Evolutionary conservation across 2,329 filamentous ascomycete species (phyloP).

Genomic region (Diaporthe citri): DNA sequence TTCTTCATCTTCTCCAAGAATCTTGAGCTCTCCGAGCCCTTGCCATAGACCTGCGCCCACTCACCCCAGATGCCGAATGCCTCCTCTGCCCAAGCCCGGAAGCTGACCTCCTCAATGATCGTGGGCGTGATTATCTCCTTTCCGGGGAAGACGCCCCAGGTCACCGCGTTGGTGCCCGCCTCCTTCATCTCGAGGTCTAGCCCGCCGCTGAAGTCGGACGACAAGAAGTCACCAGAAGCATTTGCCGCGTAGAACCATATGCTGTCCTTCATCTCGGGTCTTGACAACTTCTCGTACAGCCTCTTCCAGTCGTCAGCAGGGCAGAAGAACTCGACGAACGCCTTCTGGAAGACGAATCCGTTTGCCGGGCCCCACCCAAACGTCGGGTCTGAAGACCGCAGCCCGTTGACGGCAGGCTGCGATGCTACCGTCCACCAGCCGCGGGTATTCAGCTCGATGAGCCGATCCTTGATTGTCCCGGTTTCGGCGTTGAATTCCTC

Average conservation of each 20-base stretch:
- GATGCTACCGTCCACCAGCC: slow-evolving; percentile 98
- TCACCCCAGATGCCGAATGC: slow-evolving; percentile 96
- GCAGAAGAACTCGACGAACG: slow-evolving; percentile 97
- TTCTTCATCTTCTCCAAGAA: slow-evolving; percentile 76
- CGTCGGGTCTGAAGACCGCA: slow-evolving; percentile 79
- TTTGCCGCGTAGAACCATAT: slow-evolving; percentile 93
- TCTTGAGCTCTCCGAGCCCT: slow-evolving; percentile 76
- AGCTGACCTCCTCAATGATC: slow-evolving; percentile 95
- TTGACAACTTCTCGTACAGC: slow-evolving; percentile 73
- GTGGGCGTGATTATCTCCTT: slow-evolving; percentile 98
- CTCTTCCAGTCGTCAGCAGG: slow-evolving; percentile 77
- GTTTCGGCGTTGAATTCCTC: slow-evolving; percentile 89
- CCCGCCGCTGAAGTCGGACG: slow-evolving; percentile 66
- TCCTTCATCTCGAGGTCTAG: slow-evolving; percentile 46
- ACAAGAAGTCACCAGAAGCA: slow-evolving; percentile 80
- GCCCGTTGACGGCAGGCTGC: slow-evolving; percentile 92
- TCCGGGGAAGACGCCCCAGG: slow-evolving; percentile 94
- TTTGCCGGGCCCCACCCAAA: slow-evolving; percentile 95
- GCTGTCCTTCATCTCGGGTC: slow-evolving; percentile 70
- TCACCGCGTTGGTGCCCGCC: slow-evolving; percentile 88
- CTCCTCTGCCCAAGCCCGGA: slow-evolving; percentile 94
- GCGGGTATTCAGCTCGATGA: slow-evolving; percentile 80
- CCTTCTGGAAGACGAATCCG: slow-evolving; percentile 98
- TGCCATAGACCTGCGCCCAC: slow-evolving; percentile 87
- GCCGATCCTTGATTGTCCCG: slow-evolving; percentile 79